These are phyloP conservation scores for Mycena sanguinolenta DNA, from an alignment of 768 basidiomycete genomes.

Conservation along the genomic window DNA sequence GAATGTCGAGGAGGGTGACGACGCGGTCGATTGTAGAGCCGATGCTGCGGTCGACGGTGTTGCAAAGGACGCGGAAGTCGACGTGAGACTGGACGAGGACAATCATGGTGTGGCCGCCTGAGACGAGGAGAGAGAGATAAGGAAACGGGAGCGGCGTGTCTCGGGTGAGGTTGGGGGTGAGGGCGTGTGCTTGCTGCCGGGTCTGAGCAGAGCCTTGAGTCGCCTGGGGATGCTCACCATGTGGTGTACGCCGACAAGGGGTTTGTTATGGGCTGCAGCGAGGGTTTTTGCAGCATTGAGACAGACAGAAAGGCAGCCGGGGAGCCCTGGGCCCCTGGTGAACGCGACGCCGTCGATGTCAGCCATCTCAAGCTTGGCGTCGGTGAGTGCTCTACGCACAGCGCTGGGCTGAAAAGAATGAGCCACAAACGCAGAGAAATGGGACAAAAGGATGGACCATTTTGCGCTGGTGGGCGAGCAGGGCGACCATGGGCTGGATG, in stretches of 20 bases:
- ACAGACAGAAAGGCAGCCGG: constrained; percentile 83
- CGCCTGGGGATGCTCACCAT: constrained; percentile 73
- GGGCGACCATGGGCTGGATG: constrained; percentile 84
- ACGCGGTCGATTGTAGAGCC: constrained; percentile 80
- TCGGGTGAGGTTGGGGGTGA: constrained; percentile 82
- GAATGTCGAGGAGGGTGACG: constrained; percentile 75
- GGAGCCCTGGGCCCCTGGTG: constrained; percentile 92
- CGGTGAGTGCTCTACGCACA: constrained; percentile 73
- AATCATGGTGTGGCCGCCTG: constrained; percentile 95
- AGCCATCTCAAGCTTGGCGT: constrained; percentile 69
- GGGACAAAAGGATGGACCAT: constrained; percentile 61
- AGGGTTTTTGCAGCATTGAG: constrained; percentile 89
- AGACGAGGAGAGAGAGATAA: constrained; percentile 89
- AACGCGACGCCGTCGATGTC: constrained; percentile 92
- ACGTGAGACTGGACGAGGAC: constrained; percentile 74
- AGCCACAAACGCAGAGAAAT: neutral
- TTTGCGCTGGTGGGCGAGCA: constrained; percentile 82
- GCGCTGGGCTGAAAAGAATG: constrained; percentile 72
- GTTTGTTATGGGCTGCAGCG: constrained; percentile 82
- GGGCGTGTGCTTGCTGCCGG: constrained; percentile 90
- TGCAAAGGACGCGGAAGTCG: constrained; percentile 73
- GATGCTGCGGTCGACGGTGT: constrained; percentile 20
- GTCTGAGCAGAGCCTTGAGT: constrained; percentile 19
- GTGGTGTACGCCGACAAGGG: constrained; percentile 92
- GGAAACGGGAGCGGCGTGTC: constrained; percentile 73